Base-by-base conservation (phyloP, 495 filamentous ascomycete species). In the Penicillium diatomitis region DNA sequence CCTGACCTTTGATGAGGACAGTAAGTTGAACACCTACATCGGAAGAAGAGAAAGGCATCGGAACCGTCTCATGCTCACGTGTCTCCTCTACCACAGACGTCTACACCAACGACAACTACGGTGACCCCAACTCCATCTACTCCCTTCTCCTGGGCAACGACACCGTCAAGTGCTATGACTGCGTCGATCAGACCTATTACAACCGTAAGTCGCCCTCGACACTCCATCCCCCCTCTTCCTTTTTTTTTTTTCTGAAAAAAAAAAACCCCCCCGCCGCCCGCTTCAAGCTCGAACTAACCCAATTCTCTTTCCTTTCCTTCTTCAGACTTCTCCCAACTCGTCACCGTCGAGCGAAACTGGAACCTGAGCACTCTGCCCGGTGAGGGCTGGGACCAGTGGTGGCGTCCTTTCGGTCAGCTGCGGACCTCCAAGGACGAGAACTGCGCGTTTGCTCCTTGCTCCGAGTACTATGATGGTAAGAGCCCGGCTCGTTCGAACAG, bases 1-100 rank as follows among this genome's bases (percentile, higher is more conserved):
- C 5, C 35, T 71, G 12, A 71, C 65, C 9, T 70, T 70, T 37
- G 67, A 70, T 36, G 67, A 70, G 45, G 66, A 67, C 43, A 52
- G 49, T 52, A 33, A 41, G 49, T 40, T 20, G 20, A 20, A 20
- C 20, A 20, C 20, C 20, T 20, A 20, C 1, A 20, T 20, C 20
- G 20, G 20, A 20, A 20, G 20, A 20, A 20, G 20, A 20, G 20
- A 20, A 20, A 20, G 20, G 2, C 20, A 40, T 3, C 12, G 6
- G 4, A 35, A 2, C 9, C 10, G 3, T 8, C 35, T n/a, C 4
- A 32, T 8, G n/a, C 32, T 10, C 30, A 30, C 27, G 32, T 29
- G 6, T 4, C 8, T n/a, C 37, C 35, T 20, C 20, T 20, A 20
- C 20, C 20, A 20, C 38, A 52, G 50, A 69, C 32, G 65, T 63